Conservation (phyloP, 805 yeast genomes). For the Candida odintsovae region DNA sequence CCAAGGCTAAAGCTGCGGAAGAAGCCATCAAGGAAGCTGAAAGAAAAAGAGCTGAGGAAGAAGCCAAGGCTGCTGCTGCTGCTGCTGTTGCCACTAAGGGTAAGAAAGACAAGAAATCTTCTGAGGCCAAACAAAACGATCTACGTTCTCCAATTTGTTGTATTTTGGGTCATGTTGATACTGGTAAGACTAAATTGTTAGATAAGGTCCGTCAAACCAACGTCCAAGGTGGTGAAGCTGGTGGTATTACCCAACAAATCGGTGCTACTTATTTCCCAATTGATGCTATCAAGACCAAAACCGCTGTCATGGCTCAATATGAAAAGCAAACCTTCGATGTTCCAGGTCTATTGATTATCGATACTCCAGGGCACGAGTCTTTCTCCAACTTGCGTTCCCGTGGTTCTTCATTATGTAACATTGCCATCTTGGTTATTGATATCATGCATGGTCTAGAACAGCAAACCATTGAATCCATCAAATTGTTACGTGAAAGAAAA, state of each 20-base stretch:
- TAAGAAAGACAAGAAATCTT: constrained; percentile 21
- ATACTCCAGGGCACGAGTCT: constrained; percentile 99
- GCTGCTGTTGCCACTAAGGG: constrained; percentile 4
- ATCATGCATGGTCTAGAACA: constrained; percentile 99
- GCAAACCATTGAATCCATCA: constrained; percentile 92
- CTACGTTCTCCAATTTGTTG: constrained; percentile 98
- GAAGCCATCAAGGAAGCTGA: constrained; percentile 15
- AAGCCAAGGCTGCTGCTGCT: constrained; percentile 16
- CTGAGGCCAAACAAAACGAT: constrained; percentile 35
- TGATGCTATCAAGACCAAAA: constrained; percentile 85
- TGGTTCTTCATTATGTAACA: constrained; percentile 98
- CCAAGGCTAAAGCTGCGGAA: constrained; percentile 23
- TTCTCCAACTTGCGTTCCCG: constrained; percentile 96
- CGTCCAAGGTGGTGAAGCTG: constrained; percentile 99
- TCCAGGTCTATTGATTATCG: constrained; percentile 94
- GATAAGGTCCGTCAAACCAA: constrained; percentile 98
- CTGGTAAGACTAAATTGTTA: constrained; percentile 96
- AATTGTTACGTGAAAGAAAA: constrained; percentile 89
- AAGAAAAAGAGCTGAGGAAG: constrained; percentile 26
- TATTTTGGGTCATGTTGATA: constrained; percentile 99
- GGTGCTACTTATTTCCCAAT: constrained; percentile 99
- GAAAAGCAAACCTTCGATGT: constrained; percentile 87
- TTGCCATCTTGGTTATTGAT: constrained; percentile 96
- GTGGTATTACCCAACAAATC: constrained; percentile 99
- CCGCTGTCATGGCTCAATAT: constrained; percentile 82